Percentiles rank a stretch among this genome's conserved stretches.
These are phyloP conservation scores for Volvariella volvacea DNA, from an alignment of 1,284 basidiomycete genomes.

Conservation along the genomic window DNA sequence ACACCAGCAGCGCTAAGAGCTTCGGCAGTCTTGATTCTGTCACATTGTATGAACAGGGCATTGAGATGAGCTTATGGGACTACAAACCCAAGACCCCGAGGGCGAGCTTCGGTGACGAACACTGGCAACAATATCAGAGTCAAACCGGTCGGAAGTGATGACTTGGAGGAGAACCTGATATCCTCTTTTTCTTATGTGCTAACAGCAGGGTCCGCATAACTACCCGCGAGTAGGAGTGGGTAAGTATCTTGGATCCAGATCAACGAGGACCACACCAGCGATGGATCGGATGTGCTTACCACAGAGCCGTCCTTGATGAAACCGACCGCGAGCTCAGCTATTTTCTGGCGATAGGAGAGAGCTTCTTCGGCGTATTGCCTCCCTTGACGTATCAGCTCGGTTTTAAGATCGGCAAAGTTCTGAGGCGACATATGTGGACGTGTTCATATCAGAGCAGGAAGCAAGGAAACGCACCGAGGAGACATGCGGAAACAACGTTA, in stretches of 20 bases:
- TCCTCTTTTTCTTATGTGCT: conserved; percentile 86
- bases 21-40: conserved; percentile 84
- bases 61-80: conserved; percentile 19
- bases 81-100: conserved; percentile 69
- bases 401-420: conserved; percentile 80
- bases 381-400: conserved; percentile 74
- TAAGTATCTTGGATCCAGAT: conserved; percentile 69
- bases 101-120: conserved; percentile 94
- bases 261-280: conserved; percentile 1
- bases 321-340: conserved; percentile 82
- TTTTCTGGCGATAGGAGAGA: conserved; percentile 84
- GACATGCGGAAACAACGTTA: conserved; percentile 81
- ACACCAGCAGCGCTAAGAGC: conserved; percentile 81
- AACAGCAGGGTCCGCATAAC: conserved; percentile 90
- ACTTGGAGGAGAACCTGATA: conserved; percentile 45
- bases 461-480: conserved; percentile 51
- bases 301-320: conserved; percentile 95
- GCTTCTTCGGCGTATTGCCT: conserved; percentile 73
- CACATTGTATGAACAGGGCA: conserved; percentile 12
- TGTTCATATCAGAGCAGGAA: conserved; percentile 3
- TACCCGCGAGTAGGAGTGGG: conserved; percentile 93
- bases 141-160: conserved; percentile 2
- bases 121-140: conserved; percentile 38
- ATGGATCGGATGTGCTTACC: conserved; percentile 35
- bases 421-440: conserved; percentile 21